phyloP scores from a whole-genome alignment of 73 alveolate genomes.

The Durusdinium trenchii region DNA sequence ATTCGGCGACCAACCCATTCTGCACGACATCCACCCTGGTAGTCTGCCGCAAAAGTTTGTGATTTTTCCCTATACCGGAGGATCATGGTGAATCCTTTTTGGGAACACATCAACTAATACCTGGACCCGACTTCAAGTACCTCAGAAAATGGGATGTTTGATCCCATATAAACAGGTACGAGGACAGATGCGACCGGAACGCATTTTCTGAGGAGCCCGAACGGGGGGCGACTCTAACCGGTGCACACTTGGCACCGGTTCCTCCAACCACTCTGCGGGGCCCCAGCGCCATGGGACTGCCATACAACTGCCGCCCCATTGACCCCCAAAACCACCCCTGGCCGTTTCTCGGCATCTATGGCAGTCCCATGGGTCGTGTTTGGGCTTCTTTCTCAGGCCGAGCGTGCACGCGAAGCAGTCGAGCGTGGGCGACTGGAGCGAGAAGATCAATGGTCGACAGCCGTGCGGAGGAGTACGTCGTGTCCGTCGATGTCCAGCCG shows the following conservation, averaged over 20 bases:
- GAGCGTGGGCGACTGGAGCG: slow-evolving; percentile 45
- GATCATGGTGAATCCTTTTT: too few relatives aligned
- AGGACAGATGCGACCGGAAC: too few relatives aligned
- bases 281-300: background rate
- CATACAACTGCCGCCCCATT: background rate
- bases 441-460: slow-evolving; percentile 45
- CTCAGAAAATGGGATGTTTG: too few relatives aligned
- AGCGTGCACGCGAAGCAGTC: slow-evolving; percentile 23
- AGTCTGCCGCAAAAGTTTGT: too few relatives aligned
- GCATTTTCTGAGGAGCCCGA: too few relatives aligned
- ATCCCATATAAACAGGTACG: too few relatives aligned
- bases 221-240: background rate
- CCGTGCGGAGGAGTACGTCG: slow-evolving; percentile 61
- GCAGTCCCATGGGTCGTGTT: background rate
- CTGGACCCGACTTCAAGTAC: too few relatives aligned
- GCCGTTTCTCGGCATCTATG: background rate
- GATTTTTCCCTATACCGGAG: too few relatives aligned
- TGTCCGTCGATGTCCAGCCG: too few relatives aligned
- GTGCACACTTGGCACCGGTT: background rate
- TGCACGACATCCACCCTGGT: too few relatives aligned
- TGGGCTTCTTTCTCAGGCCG: slow-evolving; percentile 15
- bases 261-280: background rate
- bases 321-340: background rate
- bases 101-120: too few relatives aligned
- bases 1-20: too few relatives aligned